These are phyloP conservation scores for Solanum boliviense DNA, from an alignment of 257 asterid genomes.

Conservation along the genomic window DNA sequence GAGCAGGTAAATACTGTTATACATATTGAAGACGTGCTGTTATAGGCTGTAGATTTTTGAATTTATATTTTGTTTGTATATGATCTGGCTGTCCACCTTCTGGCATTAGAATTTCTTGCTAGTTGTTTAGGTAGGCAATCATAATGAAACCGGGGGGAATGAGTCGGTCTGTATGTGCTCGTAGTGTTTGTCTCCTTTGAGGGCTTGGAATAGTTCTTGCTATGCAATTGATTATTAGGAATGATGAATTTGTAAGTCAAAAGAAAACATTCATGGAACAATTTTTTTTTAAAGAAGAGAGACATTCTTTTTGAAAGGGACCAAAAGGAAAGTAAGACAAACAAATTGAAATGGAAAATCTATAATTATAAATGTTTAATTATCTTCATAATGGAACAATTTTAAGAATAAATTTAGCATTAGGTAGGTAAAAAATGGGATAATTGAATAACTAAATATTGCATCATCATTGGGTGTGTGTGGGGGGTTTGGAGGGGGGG, in stretches of 20 bases:
- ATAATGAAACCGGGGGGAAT: background rate
- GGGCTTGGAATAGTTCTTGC: background rate
- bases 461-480: background rate
- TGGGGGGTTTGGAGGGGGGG: background rate
- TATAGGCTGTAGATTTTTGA: background rate
- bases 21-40: background rate
- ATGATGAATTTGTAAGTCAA: background rate
- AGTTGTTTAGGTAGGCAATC: background rate
- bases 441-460: background rate
- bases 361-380: background rate
- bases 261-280: background rate
- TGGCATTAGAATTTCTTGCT: background rate
- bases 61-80: background rate
- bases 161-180: background rate
- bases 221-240: background rate
- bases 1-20: conserved; percentile 46
- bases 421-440: background rate
- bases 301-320: background rate
- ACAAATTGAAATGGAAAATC: background rate
- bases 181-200: background rate
- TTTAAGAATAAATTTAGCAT: background rate
- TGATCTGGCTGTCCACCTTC: background rate
- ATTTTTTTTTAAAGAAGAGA: background rate
- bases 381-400: background rate
- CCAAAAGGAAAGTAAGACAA: background rate